Evolutionary conservation across 1,284 basidiomycete species (phyloP), one percentile per base, ranked within the genome.

Genomic region (Entoloma clypeatum): DNA sequence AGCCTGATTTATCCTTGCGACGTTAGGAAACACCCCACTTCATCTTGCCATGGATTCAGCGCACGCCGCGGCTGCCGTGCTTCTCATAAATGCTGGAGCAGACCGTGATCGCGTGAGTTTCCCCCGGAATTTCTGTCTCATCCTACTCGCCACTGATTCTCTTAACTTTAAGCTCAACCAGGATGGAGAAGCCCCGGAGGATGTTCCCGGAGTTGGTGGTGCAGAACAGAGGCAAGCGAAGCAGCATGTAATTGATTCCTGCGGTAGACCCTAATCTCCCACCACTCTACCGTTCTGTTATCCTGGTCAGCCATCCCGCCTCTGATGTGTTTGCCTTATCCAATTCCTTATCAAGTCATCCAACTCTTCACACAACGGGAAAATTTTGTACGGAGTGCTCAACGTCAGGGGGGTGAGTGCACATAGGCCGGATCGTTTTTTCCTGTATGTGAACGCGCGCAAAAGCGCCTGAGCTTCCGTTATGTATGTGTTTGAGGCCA

Each of bases 31-130:
- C 59, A 95, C 93, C 1, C 91, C 93, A 1, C 69, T 97, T n/a
- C 93, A 97, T 70, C 79, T 97, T 29, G 92, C 93, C 5, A 84
- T 97, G 79, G 93, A 97, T 59, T 92, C 87, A 43, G 93, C 83
- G 6, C 89, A 96, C 57, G 93, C 89, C 18, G 85, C 91, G 60
- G 86, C 82, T 5, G 93, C 92, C 5, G 88, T 92, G 1, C 66
- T 85, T 34, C 72, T 97, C 36, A 93, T 97, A 45, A 89, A 94
- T 60, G 92, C 91, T 30, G 93, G 93, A 11, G 92, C 92, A 5
- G 93, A 96, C 69, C 81, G 93, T 23, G 77, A 77, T 49, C 74
- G 90, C 55, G 91, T 93, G 62, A 59, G 88, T 60, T 40, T 42
- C 52, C 48, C 47, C 48, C 37, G 39, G 41, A 16, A 43, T 44